Conservation (phyloP, 108 stramenopile species). For the Cyclostephanos tholiformis region DNA sequence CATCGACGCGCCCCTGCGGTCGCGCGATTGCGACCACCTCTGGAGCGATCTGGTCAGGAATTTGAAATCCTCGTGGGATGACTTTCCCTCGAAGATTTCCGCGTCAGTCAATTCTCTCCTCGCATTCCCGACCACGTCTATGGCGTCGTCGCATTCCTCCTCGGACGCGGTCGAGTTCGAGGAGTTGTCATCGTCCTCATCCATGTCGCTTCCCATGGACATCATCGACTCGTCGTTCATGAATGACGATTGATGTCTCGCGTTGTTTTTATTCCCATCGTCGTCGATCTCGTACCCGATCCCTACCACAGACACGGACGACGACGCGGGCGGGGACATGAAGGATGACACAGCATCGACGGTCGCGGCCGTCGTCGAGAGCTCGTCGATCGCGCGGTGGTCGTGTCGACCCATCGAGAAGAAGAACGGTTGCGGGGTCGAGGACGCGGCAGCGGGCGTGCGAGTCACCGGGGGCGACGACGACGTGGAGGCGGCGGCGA, state of each 20-base stretch:
- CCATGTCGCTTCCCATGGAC: constrained; percentile 5
- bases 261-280: constrained; percentile 1
- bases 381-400: too few relatives aligned
- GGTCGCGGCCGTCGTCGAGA: too few relatives aligned
- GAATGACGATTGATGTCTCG: constrained; percentile 1
- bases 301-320: not conserved
- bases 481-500: too few relatives aligned
- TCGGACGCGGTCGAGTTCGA: constrained; percentile 9
- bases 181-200: constrained; percentile 19
- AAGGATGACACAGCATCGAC: too few relatives aligned
- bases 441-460: too few relatives aligned
- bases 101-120: constrained; percentile 27
- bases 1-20: constrained; percentile 45
- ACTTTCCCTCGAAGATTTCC: constrained; percentile 57
- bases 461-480: too few relatives aligned
- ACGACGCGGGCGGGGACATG: not conserved
- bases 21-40: constrained; percentile 32
- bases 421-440: too few relatives aligned
- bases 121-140: constrained; percentile 7
- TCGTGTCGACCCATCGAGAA: too few relatives aligned
- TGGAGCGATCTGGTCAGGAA: constrained; percentile 60
- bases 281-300: not conserved
- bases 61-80: constrained; percentile 71
- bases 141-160: constrained; percentile 15
- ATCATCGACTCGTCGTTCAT: constrained; percentile 15